Base-by-base conservation (phyloP, 768 basidiomycete species). In the Cyclocybe cylindracea region DNA sequence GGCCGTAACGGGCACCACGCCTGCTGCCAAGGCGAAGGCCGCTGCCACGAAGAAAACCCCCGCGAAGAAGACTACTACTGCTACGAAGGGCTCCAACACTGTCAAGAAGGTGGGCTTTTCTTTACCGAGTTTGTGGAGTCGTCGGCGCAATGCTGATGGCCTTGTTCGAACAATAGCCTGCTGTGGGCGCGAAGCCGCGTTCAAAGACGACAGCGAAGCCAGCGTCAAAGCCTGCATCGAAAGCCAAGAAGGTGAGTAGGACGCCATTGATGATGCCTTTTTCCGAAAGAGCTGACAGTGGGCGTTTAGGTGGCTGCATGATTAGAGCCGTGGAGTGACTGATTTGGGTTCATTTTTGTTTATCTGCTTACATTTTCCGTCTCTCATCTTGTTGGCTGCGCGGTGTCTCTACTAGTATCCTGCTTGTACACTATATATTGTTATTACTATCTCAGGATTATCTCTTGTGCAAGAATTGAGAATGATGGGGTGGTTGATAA, bases 1-100 rank as follows among this genome's bases (percentile, higher is more conserved):
- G 85, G 72, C 75, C 56, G 71, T 78, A 19, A 85, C 79, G 36
- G 82, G 84, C 7, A 70, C 73, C 0, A 72, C 70, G 9, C 60
- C 78, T 19, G 61, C 78, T 34, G 53, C 75, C 40, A 75, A 72
- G 59, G 70, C 73, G 4, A 74, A 73, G 62, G 57, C 66, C 33
- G 73, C 72, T 34, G 70, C 70, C 10, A 67, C 65, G 7, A 69
- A 72, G 55, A 75, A 74, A 61, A 54, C 67, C 16, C 62, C 70
- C 10, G 63, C 62, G 14, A 70, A 71, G 59, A 72, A 74, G 60
- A 57, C 69, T 4, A 58, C 74, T 38, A 59, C 67, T 14, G 64
- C 69, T 24, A 60, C 66, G 40, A 66, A 70, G 33, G 66, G 66
- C 58, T 50, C 66, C 29, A 51, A 62, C n/a, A 50, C 66, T n/a